Conservation (phyloP, 163 green algal genomes). For the Chlamydomonas reinhardtii region DNA sequence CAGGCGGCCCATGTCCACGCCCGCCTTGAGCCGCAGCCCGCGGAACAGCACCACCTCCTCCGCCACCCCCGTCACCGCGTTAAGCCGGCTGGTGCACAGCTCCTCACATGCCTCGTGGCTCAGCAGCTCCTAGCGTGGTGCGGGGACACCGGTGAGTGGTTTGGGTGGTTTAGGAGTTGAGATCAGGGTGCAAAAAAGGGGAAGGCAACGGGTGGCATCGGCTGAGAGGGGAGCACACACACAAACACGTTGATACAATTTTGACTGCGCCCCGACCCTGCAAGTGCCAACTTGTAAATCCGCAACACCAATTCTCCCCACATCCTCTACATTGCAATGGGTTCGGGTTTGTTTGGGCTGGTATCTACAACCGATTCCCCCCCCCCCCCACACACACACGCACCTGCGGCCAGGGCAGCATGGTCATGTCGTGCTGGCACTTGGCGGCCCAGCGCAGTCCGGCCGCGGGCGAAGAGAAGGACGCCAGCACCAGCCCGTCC, state of each 20-base stretch:
- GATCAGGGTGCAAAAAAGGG: too few relatives aligned
- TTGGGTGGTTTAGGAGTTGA: too few relatives aligned
- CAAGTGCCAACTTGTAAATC: too few relatives aligned
- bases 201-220: too few relatives aligned
- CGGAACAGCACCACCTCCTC: slow-evolving; percentile 43
- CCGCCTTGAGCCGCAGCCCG: slow-evolving; percentile 41
- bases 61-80: slow-evolving; percentile 1
- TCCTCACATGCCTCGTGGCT: slow-evolving; percentile 43
- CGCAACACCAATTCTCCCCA: too few relatives aligned
- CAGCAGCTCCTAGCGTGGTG: slow-evolving; percentile 17
- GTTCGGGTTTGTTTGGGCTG: too few relatives aligned
- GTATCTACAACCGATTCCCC: too few relatives aligned
- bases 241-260: too few relatives aligned
- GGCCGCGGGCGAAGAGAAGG: slow-evolving; percentile 20
- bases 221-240: too few relatives aligned
- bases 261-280: too few relatives aligned
- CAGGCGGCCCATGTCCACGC: slow-evolving; percentile 38
- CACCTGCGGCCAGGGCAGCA: slow-evolving; percentile 37
- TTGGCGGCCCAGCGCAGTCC: slow-evolving; percentile 25
- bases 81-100: background rate
- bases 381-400: background rate
- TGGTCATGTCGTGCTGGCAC: slow-evolving; percentile 40
- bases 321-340: too few relatives aligned
- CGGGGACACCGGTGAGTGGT: too few relatives aligned
- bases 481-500: slow-evolving; percentile 40